A percentile compares a stretch with the other conserved stretches of the same genome.
phyloP scores from a whole-genome alignment of 495 filamentous ascomycete genomes.

The Tricharina praecox region DNA sequence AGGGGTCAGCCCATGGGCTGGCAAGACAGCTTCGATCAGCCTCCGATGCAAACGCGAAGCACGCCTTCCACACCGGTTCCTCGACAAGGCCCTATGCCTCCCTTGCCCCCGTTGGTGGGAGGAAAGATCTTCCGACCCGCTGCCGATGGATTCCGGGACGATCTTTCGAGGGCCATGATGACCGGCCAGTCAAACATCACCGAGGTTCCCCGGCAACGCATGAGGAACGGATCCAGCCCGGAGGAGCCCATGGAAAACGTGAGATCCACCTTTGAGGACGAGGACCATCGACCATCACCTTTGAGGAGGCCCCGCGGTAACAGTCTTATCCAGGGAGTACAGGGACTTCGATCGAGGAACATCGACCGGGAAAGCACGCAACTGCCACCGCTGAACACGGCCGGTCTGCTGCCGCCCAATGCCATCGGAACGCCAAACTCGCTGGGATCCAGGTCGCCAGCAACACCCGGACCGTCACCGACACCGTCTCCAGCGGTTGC shows the following conservation, averaged over 20 bases:
- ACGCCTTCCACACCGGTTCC: conserved; percentile 16
- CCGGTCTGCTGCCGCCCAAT: background rate
- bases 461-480: conserved; percentile 3
- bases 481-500: conserved; percentile 9
- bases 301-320: background rate
- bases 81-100: background rate
- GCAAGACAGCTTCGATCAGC: conserved; percentile 15
- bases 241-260: conserved; percentile 2
- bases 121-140: conserved; percentile 15
- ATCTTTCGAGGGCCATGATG: conserved; percentile 9
- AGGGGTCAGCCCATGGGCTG: conserved; percentile 25
- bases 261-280: conserved; percentile 2
- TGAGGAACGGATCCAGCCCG: background rate
- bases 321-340: background rate
- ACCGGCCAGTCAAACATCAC: conserved; percentile 9
- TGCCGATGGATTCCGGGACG: conserved; percentile 14
- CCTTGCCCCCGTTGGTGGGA: background rate
- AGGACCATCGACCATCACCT: background rate
- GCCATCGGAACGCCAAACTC: no score
- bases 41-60: conserved; percentile 10
- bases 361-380: background rate
- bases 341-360: background rate
- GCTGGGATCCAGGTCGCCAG: background rate
- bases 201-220: background rate
- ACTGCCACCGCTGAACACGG: background rate